Conservation (phyloP, 2,329 filamentous ascomycete genomes). For the Ceratocystis smalleyi region DNA sequence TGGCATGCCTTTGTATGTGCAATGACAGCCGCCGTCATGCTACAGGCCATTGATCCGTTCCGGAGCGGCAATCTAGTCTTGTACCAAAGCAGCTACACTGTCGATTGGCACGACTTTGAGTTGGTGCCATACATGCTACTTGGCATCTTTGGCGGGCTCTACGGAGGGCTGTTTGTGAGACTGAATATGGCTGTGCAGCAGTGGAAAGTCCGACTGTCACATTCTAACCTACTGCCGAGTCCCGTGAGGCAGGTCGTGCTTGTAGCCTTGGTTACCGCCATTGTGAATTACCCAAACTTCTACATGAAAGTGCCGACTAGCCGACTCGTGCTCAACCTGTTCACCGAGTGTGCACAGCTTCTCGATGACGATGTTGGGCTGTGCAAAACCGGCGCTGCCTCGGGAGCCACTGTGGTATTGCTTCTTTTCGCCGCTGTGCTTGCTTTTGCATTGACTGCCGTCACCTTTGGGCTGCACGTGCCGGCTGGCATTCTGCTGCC, state of each 20-base stretch:
- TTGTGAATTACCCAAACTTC: conserved; percentile 89
- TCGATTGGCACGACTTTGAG: conserved; percentile 88
- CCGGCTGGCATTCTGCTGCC: conserved; percentile 91
- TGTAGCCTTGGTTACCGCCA: conserved; percentile 66
- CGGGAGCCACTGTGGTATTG: conserved; percentile 65
- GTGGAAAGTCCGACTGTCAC: conserved; percentile 48
- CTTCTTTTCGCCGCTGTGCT: conserved; percentile 68
- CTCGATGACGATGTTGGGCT: conserved; percentile 78
- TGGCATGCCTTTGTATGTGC: conserved; percentile 99
- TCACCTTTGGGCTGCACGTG: conserved; percentile 88
- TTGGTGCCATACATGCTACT: conserved; percentile 74
- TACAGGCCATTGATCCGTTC: conserved; percentile 89
- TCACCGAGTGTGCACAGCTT: conserved; percentile 73
- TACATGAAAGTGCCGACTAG: conserved; percentile 91
- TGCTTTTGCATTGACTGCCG: conserved; percentile 68
- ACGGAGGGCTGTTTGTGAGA: conserved; percentile 88
- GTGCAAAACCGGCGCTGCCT: conserved; percentile 45
- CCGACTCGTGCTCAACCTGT: conserved; percentile 80
- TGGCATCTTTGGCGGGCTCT: conserved; percentile 80
- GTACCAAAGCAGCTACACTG: conserved; percentile 88
- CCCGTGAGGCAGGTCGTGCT: conserved; percentile 66
- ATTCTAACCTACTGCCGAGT: conserved; percentile 46
- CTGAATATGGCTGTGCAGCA: conserved; percentile 74
- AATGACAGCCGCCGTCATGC: conserved; percentile 90
- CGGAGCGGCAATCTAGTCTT: conserved; percentile 88